Evolutionary conservation across 2,329 filamentous ascomycete genomes (phyloP).

Genomic region (Fonsecaea pugnacius): DNA sequence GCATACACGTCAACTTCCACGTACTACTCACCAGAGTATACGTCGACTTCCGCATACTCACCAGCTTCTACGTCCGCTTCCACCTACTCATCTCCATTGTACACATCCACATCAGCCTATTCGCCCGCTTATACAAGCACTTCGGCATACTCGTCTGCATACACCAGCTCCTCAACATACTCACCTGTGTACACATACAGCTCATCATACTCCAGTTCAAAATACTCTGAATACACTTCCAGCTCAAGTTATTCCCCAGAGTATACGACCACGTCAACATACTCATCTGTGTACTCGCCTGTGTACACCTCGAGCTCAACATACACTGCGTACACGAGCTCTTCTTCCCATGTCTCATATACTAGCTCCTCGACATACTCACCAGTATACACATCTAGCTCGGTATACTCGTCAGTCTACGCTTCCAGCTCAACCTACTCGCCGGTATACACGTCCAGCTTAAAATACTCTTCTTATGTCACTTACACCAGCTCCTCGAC

Average conservation of each 20-base stretch:
- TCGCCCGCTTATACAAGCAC: no score
- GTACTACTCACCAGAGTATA: background rate
- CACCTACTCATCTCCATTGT: background rate
- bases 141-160: background rate
- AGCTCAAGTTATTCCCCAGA: conserved; percentile 1
- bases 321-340: conserved; percentile 1
- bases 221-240: conserved; percentile 1
- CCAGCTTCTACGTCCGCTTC: background rate
- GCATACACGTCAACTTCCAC: background rate
- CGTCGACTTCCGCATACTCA: conserved; percentile 3
- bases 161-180: background rate
- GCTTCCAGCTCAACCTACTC: background rate
- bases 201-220: background rate
- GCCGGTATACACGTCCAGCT: background rate
- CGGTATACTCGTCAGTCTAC: conserved; percentile 4
- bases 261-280: conserved; percentile 6
- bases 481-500: background rate
- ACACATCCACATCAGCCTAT: conserved; percentile 1
- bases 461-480: background rate
- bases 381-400: background rate
- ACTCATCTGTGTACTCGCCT: background rate
- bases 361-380: background rate
- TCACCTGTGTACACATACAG: background rate
- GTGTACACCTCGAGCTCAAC: background rate
- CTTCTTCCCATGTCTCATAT: background rate